Base-by-base conservation (phyloP, 1,284 basidiomycete genomes). In the Irpex lacteus region DNA sequence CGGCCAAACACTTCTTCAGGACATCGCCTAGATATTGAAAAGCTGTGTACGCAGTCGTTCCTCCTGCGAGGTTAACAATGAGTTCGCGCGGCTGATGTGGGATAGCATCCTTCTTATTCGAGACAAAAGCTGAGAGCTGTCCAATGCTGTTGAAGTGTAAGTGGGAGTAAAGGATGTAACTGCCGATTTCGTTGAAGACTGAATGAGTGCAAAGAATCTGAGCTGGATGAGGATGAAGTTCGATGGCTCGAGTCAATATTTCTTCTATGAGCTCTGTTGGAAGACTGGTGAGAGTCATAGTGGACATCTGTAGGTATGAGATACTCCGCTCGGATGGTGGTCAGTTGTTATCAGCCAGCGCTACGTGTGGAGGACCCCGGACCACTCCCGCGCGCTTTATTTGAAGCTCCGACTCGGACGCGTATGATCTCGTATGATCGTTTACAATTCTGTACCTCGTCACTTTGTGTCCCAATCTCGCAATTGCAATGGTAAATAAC, bases 131-230 rank as follows among this genome's bases (percentile, higher is more conserved):
- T 11, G 65, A 68, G 21, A 79, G 70, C 63, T 78, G 76, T 15
- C 63, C 59, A 21, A 75, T 65, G 15, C 73, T 73, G 15, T 60
- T 65, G 68, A 80, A 77, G 60, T 65, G 67, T 32, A 80, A 71
- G 37, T 75, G 68, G 8, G 72, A 65, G 66, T 79, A 75, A 26
- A 81, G 61, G 54, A 71, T 55, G 11, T 62, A 68, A 32, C 62
- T 61, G 15, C 72, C 71, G 18, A 75, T 62, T 34, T 68, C 64
- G 49, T 60, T 57, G 63, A 77, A 75, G 18, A 60, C 18, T 21
- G 66, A 67, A 65, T 73, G 72, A 38, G 75, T 71, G 38, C 68
- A 64, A 6, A 77, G 69, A 9, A 78, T 62, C 44, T 72, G 74
- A 18, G 19, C 19, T 5, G 66, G 65, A 54, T 71, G 64, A 2